Conservation (phyloP, 768 basidiomycete species). For the Atractiella rhizophila region DNA sequence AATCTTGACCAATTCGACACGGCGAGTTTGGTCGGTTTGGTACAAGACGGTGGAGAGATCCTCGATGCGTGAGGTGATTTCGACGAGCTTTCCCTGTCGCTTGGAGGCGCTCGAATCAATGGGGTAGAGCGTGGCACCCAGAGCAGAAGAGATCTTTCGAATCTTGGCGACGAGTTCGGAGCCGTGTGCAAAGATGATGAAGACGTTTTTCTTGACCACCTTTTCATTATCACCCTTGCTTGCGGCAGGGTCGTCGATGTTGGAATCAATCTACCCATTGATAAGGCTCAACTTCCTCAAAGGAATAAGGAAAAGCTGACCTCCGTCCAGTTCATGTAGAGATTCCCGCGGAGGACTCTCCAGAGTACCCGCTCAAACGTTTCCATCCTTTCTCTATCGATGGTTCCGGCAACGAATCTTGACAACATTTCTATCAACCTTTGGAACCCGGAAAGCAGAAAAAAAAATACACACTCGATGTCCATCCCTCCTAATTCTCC, state of each 20-base stretch:
- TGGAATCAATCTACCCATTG: slow-evolving; percentile 25
- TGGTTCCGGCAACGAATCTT: slow-evolving; percentile 86
- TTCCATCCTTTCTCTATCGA: slow-evolving; percentile 67
- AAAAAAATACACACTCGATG: slow-evolving; percentile 41
- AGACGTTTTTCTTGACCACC: slow-evolving; percentile 84
- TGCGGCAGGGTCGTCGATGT: slow-evolving; percentile 44
- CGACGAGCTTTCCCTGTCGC: slow-evolving; percentile 64
- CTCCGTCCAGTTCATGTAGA: slow-evolving; percentile 66
- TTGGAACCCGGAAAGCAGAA: not conserved
- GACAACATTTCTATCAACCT: too few relatives aligned
- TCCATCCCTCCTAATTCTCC: slow-evolving; percentile 32
- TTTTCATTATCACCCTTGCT: slow-evolving; percentile 24
- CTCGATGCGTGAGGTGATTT: slow-evolving; percentile 66
- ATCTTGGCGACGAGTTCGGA: slow-evolving; percentile 80
- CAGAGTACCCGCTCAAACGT: slow-evolving; percentile 94
- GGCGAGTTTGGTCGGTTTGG: slow-evolving; percentile 62
- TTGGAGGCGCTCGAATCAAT: slow-evolving; percentile 87
- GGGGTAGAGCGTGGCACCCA: slow-evolving; percentile 88
- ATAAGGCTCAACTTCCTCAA: slow-evolving; percentile 1
- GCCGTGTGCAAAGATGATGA: slow-evolving; percentile 94
- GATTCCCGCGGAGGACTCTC: slow-evolving; percentile 88
- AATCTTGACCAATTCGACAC: slow-evolving; percentile 53
- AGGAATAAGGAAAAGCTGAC: not conserved
- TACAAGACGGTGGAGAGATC: slow-evolving; percentile 70
- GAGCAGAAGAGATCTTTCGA: slow-evolving; percentile 93